Conservation (phyloP, 805 yeast species). For the Ogataea thermomethanolica region DNA sequence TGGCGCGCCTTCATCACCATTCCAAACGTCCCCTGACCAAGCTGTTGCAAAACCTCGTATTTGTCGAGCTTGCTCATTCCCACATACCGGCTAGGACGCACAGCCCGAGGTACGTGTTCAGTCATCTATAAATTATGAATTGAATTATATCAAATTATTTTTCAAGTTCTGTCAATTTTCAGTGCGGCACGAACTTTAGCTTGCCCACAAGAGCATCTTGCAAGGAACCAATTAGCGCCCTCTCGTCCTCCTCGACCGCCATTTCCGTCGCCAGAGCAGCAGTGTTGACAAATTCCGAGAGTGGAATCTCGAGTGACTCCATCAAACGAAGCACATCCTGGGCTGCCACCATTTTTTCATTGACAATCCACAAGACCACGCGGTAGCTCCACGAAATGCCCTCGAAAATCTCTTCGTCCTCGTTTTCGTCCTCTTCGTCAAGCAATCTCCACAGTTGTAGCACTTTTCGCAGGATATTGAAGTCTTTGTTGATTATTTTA, state of each 20-base stretch:
- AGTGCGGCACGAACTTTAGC: neutral
- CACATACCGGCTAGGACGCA: constrained; percentile 13
- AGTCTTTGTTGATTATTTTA: constrained; percentile 18
- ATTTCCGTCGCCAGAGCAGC: neutral
- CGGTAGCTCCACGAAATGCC: constrained; percentile 1
- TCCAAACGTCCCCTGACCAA: constrained; percentile 88
- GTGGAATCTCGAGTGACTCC: too few species aligned
- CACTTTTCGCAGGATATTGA: constrained; percentile 8
- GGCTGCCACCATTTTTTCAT: constrained; percentile 6
- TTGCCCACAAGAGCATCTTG: constrained; percentile 2
- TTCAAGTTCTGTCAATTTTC: constrained; percentile 6
- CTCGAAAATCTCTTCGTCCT: constrained; percentile 2
- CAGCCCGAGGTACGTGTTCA: constrained; percentile 3
- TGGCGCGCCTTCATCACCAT: constrained; percentile 79
- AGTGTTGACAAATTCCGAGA: too few species aligned
- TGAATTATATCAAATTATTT: constrained; percentile 1
- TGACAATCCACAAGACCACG: constrained; percentile 10
- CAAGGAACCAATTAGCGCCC: neutral
- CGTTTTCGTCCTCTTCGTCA: neutral
- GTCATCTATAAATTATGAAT: constrained; percentile 2
- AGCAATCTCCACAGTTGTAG: constrained; percentile 3
- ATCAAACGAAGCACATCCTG: neutral
- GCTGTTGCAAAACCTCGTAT: constrained; percentile 37
- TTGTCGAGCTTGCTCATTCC: constrained; percentile 33
- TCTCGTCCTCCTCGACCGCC: neutral